These are phyloP conservation scores for Aspergillus leporis DNA, from an alignment of 495 filamentous ascomycete species.

Conservation along the genomic window DNA sequence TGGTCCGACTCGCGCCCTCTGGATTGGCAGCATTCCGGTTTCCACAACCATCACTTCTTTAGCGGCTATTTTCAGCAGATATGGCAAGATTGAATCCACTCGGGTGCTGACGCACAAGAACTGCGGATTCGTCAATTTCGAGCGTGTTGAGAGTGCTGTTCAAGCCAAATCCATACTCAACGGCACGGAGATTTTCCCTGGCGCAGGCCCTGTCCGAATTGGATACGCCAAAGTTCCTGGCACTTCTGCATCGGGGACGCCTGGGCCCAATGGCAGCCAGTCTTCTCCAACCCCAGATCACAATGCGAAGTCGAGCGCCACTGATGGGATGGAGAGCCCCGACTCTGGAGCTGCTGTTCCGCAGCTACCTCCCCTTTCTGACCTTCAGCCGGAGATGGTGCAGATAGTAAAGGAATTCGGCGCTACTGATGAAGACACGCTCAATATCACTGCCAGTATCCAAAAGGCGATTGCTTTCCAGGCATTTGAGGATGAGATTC, in stretches of 20 bases:
- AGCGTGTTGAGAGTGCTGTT: constrained; percentile 84
- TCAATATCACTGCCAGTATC: constrained; percentile 70
- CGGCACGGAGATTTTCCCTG: constrained; percentile 97
- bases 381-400: constrained; percentile 79
- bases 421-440: constrained; percentile 75
- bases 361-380: constrained; percentile 68
- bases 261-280: constrained; percentile 77
- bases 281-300: constrained; percentile 96
- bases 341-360: constrained; percentile 53
- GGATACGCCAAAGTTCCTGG: constrained; percentile 97
- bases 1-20: constrained; percentile 87
- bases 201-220: constrained; percentile 90
- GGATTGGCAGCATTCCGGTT: constrained; percentile 97
- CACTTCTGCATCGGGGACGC: constrained; percentile 71
- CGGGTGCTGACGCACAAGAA: constrained; percentile 98
- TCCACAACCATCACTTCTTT: constrained; percentile 94
- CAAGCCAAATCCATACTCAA: constrained; percentile 84
- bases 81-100: constrained; percentile 88
- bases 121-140: constrained; percentile 98
- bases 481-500: constrained; percentile 77
- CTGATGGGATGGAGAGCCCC: constrained; percentile 38
- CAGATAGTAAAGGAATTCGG: constrained; percentile 89
- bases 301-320: constrained; percentile 35
- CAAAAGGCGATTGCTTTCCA: constrained; percentile 73
- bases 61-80: constrained; percentile 87